A percentile compares a stretch with the other conserved stretches of the same genome.
Conservation (phyloP, 2,329 filamentous ascomycete genomes). For the Alternaria angustiovoidea region DNA sequence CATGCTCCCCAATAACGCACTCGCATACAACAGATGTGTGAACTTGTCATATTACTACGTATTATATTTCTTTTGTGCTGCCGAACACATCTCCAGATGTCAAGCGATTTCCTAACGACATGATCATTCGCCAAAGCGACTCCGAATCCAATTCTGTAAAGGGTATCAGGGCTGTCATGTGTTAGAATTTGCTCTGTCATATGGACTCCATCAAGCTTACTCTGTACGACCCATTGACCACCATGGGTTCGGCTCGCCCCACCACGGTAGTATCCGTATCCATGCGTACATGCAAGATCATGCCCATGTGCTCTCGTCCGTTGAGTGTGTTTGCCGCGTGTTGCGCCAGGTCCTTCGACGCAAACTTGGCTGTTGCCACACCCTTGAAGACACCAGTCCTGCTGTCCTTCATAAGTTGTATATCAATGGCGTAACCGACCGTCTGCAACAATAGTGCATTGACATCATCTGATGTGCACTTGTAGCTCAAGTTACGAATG, state of each 20-base stretch:
- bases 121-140: background rate
- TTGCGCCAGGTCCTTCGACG: conserved; percentile 41
- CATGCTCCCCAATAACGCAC: background rate
- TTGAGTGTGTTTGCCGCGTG: conserved; percentile 41
- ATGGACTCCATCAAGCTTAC: conserved; percentile 20
- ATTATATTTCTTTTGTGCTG: background rate
- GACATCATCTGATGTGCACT: conserved; percentile 37
- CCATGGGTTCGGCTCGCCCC: conserved; percentile 39
- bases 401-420: conserved; percentile 36
- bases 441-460: conserved; percentile 37
- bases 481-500: conserved; percentile 44
- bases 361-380: conserved; percentile 44
- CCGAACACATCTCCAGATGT: background rate
- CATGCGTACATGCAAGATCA: conserved; percentile 44
- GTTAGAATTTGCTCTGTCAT: conserved; percentile 15
- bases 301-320: conserved; percentile 38
- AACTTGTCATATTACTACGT: background rate
- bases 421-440: conserved; percentile 35
- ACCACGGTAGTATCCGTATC: conserved; percentile 47
- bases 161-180: conserved; percentile 20
- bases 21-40: background rate
- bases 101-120: background rate
- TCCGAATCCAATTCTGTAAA: background rate
- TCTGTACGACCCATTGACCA: conserved; percentile 40
- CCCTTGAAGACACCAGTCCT: conserved; percentile 42